Evolutionary conservation across 257 asterid species (phyloP).

Genomic region (Scutellaria galericulata): DNA sequence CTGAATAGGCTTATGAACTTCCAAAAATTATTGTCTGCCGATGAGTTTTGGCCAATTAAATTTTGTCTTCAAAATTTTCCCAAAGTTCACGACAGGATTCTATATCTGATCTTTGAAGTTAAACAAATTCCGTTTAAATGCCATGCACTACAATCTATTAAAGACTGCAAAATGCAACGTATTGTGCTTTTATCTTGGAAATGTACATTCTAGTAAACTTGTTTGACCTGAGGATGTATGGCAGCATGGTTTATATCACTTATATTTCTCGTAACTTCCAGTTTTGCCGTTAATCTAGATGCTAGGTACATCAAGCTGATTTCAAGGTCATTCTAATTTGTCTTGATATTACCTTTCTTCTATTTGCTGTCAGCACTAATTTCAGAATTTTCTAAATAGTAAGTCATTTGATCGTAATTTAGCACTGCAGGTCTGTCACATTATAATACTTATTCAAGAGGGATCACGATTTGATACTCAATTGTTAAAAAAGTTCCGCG

Average conservation of each 20-base stretch:
- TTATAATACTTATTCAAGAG: conserved; percentile 75
- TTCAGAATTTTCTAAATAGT: conserved; percentile 33
- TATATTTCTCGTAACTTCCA: conserved; percentile 3
- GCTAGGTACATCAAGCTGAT: conserved; percentile 16
- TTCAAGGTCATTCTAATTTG: conserved; percentile 11
- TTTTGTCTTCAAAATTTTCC: no score
- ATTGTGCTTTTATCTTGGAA: no score
- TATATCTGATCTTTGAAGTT: no score
- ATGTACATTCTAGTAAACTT: no score
- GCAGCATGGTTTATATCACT: conserved; percentile 1
- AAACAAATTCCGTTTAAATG: no score
- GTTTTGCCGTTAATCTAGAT: conserved; percentile 17
- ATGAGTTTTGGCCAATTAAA: no score
- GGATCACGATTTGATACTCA: conserved; percentile 86
- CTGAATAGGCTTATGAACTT: conserved; percentile 20
- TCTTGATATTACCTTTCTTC: conserved; percentile 6
- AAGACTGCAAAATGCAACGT: no score
- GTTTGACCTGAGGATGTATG: no score
- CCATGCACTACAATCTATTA: no score
- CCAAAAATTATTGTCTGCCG: no score
- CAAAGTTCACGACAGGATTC: no score
- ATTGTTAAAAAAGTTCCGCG: conserved; percentile 67
- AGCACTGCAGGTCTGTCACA: conserved; percentile 96
- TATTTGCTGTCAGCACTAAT: conserved; percentile 10
- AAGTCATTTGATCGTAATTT: conserved; percentile 58